These are phyloP conservation scores for Argentina anserina DNA, from an alignment of 306 rosid genomes.

Conservation along the genomic window DNA sequence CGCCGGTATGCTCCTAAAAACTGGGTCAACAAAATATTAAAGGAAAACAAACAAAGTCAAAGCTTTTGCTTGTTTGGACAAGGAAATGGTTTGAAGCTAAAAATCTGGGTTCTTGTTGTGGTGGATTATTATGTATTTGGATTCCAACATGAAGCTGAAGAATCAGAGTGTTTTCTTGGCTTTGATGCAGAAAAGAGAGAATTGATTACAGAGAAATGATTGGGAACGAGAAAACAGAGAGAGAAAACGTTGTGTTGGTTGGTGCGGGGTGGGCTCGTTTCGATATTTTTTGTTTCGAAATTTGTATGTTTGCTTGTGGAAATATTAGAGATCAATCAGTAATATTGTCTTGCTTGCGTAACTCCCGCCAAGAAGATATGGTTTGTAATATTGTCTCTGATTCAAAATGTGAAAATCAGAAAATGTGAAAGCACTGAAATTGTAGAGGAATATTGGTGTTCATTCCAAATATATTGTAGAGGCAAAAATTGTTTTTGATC, in stretches of 20 bases:
- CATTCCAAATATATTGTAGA: too few species aligned
- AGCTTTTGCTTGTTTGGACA: neutral
- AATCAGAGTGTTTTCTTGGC: constrained; percentile 1
- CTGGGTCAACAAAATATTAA: constrained; percentile 25
- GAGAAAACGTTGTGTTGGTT: constrained; percentile 28
- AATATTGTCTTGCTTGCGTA: constrained; percentile 15
- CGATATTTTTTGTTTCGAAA: neutral
- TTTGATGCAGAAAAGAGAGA: constrained; percentile 1
- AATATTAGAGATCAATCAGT: constrained; percentile 17
- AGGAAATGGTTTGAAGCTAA: constrained; percentile 13
- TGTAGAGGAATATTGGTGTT: neutral
- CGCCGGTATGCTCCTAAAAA: constrained; percentile 27
- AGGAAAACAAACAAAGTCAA: constrained; percentile 2
- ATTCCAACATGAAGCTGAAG: neutral
- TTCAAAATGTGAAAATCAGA: neutral
- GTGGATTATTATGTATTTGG: neutral
- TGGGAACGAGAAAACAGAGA: constrained; percentile 6
- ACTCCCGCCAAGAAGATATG: constrained; percentile 19
- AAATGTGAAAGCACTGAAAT: neutral
- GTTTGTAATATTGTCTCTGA: neutral
- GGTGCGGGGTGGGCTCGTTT: neutral
- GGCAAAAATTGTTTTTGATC: neutral
- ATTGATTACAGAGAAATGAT: constrained; percentile 5
- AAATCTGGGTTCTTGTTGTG: constrained; percentile 18
- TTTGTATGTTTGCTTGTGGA: constrained; percentile 10